Conservation (phyloP, 2,329 filamentous ascomycete species). For the Nemania sp. region DNA sequence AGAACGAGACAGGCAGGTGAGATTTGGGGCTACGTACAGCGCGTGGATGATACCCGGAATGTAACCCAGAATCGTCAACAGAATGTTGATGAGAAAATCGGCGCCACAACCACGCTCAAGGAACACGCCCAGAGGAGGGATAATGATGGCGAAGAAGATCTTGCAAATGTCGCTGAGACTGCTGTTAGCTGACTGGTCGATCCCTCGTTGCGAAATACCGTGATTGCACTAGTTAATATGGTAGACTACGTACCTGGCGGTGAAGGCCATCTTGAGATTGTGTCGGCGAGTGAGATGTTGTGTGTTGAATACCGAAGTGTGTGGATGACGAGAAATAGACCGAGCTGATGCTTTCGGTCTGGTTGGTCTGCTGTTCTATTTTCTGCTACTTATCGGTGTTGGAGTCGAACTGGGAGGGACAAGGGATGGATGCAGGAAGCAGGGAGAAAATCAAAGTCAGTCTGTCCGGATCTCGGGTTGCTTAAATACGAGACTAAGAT, state of each 20-base stretch:
- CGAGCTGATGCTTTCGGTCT: too few relatives aligned
- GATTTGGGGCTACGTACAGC: slow-evolving; percentile 60
- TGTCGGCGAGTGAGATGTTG: background rate
- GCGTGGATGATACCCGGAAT: slow-evolving; percentile 78
- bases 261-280: slow-evolving; percentile 56
- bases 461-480: background rate
- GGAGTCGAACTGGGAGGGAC: background rate
- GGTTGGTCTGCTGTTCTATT: too few relatives aligned
- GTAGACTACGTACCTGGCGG: slow-evolving; percentile 52
- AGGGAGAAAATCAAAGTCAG: background rate
- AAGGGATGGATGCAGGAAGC: background rate
- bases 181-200: slow-evolving; percentile 1
- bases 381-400: background rate
- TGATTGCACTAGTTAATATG: background rate
- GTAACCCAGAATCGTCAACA: slow-evolving; percentile 71
- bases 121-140: slow-evolving; percentile 80
- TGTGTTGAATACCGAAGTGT: background rate
- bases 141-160: slow-evolving; percentile 76
- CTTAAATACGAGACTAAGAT: slow-evolving; percentile 20
- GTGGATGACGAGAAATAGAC: too few relatives aligned
- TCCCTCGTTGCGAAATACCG: too few relatives aligned
- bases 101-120: slow-evolving; percentile 77
- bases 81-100: slow-evolving; percentile 79
- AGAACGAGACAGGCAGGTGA: slow-evolving; percentile 6
- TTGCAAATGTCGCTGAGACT: slow-evolving; percentile 59